These are phyloP conservation scores for Mycena epipterygia DNA, from an alignment of 768 basidiomycete species.

Conservation along the genomic window DNA sequence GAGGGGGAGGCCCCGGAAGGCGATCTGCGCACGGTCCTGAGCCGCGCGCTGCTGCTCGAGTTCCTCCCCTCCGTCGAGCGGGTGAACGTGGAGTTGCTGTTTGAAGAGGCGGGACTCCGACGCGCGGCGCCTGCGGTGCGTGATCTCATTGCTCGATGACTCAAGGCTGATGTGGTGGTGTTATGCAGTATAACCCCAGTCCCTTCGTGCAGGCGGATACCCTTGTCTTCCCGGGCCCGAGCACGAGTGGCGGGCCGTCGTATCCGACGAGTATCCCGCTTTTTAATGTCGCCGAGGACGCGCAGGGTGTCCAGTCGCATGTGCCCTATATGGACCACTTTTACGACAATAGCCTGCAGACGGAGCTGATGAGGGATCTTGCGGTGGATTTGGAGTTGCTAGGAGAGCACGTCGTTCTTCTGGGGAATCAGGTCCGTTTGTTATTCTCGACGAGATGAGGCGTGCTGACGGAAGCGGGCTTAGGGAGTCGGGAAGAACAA, in stretches of 20 bases:
- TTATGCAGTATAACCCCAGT: conserved; percentile 61
- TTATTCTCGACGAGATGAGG: neutral
- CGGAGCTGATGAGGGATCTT: conserved; percentile 74
- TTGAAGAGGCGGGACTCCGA: conserved; percentile 64
- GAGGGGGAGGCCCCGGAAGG: too few species aligned
- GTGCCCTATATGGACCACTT: conserved; percentile 80
- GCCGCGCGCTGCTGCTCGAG: conserved; percentile 66
- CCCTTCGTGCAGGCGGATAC: conserved; percentile 53
- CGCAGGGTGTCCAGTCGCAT: conserved; percentile 67
- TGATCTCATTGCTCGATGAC: conserved; percentile 2
- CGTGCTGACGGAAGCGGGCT: neutral
- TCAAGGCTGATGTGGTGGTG: neutral
- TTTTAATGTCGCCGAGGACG: conserved; percentile 65
- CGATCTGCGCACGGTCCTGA: conserved; percentile 64
- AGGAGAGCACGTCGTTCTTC: conserved; percentile 73
- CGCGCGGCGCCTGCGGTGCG: conserved; percentile 58
- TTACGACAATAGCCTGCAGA: conserved; percentile 78
- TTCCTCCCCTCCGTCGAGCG: conserved; percentile 73
- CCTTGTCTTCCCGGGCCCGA: conserved; percentile 63
- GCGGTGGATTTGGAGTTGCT: conserved; percentile 74
- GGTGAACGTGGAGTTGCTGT: conserved; percentile 63
- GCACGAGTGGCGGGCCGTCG: conserved; percentile 47
- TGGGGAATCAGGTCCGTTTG: conserved; percentile 72
- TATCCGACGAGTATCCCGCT: conserved; percentile 57
- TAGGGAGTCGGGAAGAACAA: conserved; percentile 82